Evolutionary conservation across 768 basidiomycete genomes (phyloP).

Genomic region (Phylloporus scabripes): DNA sequence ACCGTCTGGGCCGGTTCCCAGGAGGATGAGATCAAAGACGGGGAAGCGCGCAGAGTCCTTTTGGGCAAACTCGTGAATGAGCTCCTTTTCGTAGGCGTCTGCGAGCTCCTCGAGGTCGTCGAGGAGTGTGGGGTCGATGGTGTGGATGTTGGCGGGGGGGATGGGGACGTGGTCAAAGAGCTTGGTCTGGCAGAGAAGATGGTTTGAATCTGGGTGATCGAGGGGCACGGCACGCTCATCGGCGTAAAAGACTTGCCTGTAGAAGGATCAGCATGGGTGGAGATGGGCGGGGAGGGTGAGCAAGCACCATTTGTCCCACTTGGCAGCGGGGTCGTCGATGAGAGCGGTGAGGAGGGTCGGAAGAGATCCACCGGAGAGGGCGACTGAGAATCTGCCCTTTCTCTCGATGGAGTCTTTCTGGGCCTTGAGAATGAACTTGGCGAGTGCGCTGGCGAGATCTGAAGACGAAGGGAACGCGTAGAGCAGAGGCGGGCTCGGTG

Average conservation of each 20-base stretch:
- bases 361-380: conserved; percentile 89
- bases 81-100: conserved; percentile 74
- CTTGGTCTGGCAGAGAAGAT: conserved; percentile 61
- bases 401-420: conserved; percentile 88
- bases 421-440: conserved; percentile 76
- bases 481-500: conserved; percentile 66
- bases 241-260: conserved; percentile 95
- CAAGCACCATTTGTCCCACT: conserved; percentile 91
- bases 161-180: conserved; percentile 84
- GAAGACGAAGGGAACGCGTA: conserved; percentile 58
- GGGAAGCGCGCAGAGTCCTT: conserved; percentile 95
- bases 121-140: conserved; percentile 64
- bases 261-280: neutral
- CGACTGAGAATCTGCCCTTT: conserved; percentile 87
- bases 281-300: neutral
- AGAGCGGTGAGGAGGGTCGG: conserved; percentile 77
- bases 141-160: conserved; percentile 70
- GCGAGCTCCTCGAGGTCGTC: conserved; percentile 75
- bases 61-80: conserved; percentile 88
- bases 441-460: conserved; percentile 60
- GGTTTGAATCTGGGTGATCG: conserved; percentile 91
- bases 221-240: conserved; percentile 95
- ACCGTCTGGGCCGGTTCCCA: conserved; percentile 97
- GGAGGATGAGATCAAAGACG: conserved; percentile 92
- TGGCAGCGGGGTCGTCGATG: conserved; percentile 55